A percentile compares a stretch with the other conserved stretches of the same genome.
Evolutionary conservation across 1,139 yeast genomes (phyloP).

Genomic region (Geotrichum candidum): DNA sequence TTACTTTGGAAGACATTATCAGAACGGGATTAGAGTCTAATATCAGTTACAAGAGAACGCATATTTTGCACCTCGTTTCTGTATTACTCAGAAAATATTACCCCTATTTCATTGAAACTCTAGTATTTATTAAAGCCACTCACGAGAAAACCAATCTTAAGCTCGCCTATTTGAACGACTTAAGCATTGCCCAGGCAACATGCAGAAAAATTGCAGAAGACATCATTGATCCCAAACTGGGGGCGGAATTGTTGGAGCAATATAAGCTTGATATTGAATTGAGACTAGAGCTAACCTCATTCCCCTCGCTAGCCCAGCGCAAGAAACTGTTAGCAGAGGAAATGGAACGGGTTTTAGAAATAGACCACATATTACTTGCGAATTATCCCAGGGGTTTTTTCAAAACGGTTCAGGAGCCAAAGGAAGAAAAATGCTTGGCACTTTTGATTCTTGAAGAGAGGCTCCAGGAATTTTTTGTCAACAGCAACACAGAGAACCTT

Average conservation of each 20-base stretch:
- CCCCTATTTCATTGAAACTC: slow-evolving; percentile 23
- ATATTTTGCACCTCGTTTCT: slow-evolving; percentile 25
- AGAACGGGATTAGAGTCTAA: slow-evolving; percentile 22
- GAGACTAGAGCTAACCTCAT: background rate
- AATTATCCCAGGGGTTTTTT: slow-evolving; percentile 5
- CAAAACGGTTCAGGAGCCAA: background rate
- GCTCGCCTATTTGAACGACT: background rate
- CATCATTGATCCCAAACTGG: background rate
- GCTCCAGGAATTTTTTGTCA: slow-evolving; percentile 9
- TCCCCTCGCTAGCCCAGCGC: slow-evolving; percentile 1
- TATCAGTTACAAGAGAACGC: slow-evolving; percentile 19
- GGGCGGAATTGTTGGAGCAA: background rate
- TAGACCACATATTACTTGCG: background rate
- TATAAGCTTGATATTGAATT: slow-evolving; percentile 7
- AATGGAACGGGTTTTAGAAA: background rate
- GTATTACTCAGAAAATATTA: slow-evolving; percentile 27
- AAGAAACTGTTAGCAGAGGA: slow-evolving; percentile 9
- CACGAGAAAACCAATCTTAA: background rate
- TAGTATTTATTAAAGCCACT: slow-evolving; percentile 14
- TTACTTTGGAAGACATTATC: slow-evolving; percentile 24
- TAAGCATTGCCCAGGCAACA: slow-evolving; percentile 6
- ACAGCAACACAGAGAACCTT: slow-evolving; percentile 10
- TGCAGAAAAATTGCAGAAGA: slow-evolving; percentile 2
- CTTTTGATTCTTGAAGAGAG: background rate
- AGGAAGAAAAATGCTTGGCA: background rate